Conservation (phyloP, 1,139 yeast genomes). For the Blastobotrys raffinosifermentans region DNA sequence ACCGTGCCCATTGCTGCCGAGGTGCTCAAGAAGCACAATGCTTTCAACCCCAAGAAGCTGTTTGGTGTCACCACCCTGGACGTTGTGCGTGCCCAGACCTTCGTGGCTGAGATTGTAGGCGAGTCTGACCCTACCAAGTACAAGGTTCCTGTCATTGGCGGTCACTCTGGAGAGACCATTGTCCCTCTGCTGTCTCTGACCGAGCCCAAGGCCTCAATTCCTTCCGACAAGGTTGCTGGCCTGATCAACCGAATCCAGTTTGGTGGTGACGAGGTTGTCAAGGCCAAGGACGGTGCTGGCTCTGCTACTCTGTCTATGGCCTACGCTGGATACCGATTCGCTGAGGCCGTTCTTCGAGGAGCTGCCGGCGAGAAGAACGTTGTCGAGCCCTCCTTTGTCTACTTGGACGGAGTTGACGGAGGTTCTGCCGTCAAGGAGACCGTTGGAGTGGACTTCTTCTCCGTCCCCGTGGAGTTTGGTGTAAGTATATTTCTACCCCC, state of each 20-base stretch:
- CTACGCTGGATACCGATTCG: conserved; percentile 93
- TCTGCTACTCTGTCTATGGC: conserved; percentile 99
- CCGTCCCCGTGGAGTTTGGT: conserved; percentile 81
- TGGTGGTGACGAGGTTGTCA: conserved; percentile 98
- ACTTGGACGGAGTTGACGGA: conserved; percentile 37
- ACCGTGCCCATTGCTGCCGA: conserved; percentile 98
- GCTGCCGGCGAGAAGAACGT: conserved; percentile 56
- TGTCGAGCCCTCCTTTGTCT: conserved; percentile 65
- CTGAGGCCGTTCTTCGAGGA: conserved; percentile 73
- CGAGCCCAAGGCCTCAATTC: conserved; percentile 42
- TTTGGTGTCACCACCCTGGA: conserved; percentile 98
- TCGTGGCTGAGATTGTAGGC: conserved; percentile 61
- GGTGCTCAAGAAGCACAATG: conserved; percentile 79
- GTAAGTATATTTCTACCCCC: too few relatives aligned
- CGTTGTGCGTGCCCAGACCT: conserved; percentile 88
- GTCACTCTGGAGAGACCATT: conserved; percentile 98
- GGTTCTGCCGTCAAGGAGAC: conserved; percentile 33
- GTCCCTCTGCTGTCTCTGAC: conserved; percentile 87
- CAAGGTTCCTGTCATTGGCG: conserved; percentile 73
- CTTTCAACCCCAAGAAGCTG: conserved; percentile 83
- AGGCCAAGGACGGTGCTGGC: conserved; percentile 98
- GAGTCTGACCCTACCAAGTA: conserved; percentile 55
- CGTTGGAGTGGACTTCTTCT: conserved; percentile 76
- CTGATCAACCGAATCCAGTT: conserved; percentile 92
- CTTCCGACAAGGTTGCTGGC: conserved; percentile 51